phyloP scores from a whole-genome alignment of 1,284 basidiomycete genomes.

The Mrakiaceae sp. region DNA sequence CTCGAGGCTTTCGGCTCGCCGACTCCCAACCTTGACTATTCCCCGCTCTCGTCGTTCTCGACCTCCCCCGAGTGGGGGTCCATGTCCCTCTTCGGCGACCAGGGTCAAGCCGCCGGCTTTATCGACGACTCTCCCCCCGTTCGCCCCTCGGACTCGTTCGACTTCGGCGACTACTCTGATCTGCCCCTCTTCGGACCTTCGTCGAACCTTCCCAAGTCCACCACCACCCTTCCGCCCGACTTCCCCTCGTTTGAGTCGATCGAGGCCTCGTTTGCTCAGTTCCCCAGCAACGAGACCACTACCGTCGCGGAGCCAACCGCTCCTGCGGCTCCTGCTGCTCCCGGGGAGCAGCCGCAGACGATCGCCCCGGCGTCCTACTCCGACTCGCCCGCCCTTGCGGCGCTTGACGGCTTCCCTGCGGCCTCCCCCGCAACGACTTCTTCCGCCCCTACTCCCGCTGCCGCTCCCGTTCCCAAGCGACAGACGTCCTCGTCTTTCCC shows the following conservation, averaged over 20 bases:
- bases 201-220: background rate
- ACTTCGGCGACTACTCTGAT: constrained; percentile 7
- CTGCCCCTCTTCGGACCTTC: constrained; percentile 8
- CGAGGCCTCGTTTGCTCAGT: constrained; percentile 2
- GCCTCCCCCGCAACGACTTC: background rate
- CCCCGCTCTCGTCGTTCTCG: constrained; percentile 14
- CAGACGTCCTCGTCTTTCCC: constrained; percentile 2
- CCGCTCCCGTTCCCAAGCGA: background rate
- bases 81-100: constrained; percentile 14
- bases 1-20: background rate
- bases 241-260: background rate
- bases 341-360: background rate
- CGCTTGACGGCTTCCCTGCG: background rate
- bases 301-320: background rate
- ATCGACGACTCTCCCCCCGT: constrained; percentile 13
- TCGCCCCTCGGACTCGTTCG: constrained; percentile 6
- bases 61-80: constrained; percentile 12
- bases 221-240: background rate
- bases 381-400: background rate
- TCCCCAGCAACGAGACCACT: background rate
- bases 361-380: background rate
- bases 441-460: background rate
- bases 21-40: constrained; percentile 16
- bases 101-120: constrained; percentile 11
- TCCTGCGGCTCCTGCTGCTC: background rate